Base-by-base conservation (phyloP, 2,329 filamentous ascomycete genomes). In the Leptographium wingfieldii region DNA sequence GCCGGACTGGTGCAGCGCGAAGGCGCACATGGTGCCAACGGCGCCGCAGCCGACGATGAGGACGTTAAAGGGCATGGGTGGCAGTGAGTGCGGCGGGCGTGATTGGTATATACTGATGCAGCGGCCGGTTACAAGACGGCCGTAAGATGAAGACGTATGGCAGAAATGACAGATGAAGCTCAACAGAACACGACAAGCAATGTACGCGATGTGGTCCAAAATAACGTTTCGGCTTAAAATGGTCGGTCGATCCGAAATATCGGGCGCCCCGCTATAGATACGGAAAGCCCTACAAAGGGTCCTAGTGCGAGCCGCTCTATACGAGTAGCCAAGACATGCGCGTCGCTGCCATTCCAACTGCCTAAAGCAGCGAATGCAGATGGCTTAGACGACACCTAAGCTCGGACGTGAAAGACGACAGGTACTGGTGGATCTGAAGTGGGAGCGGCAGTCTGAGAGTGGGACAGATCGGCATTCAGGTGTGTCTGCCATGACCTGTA, bases 11-110 rank as follows among this genome's bases (percentile, higher is more conserved):
- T 58, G 56, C 48, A 61, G 60, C 16, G 53, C 53, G 35, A 40
- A 61, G 33, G 51, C 56, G 35, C 48, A 56, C 51, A 61, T 57
- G 43, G 55, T 56, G 53, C 60, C 60, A 10, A 61, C 54, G 19
- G 55, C 57, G 5, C 60, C 60, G 2, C 43, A 53, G 38, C 60
- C 60, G 52, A 58, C 57, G 27, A 61, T 25, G n/a, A 61, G 40
- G 19, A 61, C 27, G n/a, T 40, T 31, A 12, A 52, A 29, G 11
- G 49, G 14, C 49, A 52, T 52, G 25, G 12, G 22, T 11, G 4
- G 5, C 40, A 43, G 19, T 43, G 40, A 12, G 19, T 14, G 5
- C 19, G 40, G 40, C 4, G 4, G 38, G 38, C 38, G 40, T 19
- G 19, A 40, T 16, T 3, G 38, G 38, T 12, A 12, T 40, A 40